Evolutionary conservation across 257 asterid genomes (phyloP), one percentile per base, ranked within the genome.

Genomic region (Solanum virginianum): DNA sequence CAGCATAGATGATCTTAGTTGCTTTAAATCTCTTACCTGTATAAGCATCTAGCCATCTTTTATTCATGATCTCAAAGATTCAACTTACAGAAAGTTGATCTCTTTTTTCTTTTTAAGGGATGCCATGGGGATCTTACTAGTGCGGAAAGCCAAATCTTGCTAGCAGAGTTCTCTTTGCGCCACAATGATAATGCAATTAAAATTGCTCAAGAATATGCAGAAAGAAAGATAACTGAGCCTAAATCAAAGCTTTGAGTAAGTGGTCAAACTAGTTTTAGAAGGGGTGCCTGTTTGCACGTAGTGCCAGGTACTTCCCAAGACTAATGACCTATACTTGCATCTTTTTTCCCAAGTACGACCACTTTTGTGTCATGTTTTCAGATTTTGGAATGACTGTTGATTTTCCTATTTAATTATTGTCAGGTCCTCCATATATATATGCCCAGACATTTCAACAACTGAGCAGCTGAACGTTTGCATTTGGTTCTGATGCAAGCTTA

Each of bases 121-220:
- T 89, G 88, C 85, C 98, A 95, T 68, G 99, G 97, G 86, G 98
- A 96, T 91, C 93, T 96, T 81, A 92, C 93, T 13, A 53, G 22
- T 32, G 88, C 89, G 84, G 94, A 96, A 80, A 90, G 94, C 57
- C 95, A 92, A 91, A 92, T 93, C 83, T 93, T 96, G 63, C 94
- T 96, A 41, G 98, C 99, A 4, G 99, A 96, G 89, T 95, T 95
- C 84, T 94, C 89, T 87, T 91, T 96, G 75, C 99, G 98, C 77
- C 99, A 95, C 89, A 96, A 88, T 88, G 83, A 81, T 15, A 92
- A 84, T 86, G 83, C 98, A 80, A 86, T 91, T 54, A 88, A 90
- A 80, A 90, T 94, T 81, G 97, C 94, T 26, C 86, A 86, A 74
- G 98, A 94, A 88, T 95, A 86, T 88, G 92, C 95, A 17, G 89